Evolutionary conservation across 352 stramenopile genomes (phyloP).

Genomic region (Phytophthora europaea): DNA sequence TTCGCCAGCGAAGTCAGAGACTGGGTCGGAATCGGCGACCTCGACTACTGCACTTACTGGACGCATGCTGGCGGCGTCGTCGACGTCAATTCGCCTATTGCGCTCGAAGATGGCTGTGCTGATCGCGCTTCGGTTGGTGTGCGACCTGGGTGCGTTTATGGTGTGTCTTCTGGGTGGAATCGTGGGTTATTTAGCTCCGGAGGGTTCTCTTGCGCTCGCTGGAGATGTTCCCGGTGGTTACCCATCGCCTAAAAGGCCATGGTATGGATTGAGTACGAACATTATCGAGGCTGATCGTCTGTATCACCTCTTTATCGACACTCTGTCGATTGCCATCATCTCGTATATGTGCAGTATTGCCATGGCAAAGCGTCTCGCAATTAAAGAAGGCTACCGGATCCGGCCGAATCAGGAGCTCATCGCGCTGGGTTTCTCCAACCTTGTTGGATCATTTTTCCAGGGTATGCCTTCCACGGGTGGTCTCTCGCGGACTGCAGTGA

Average conservation of each 20-base stretch:
- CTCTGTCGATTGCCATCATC: slow-evolving; percentile 88
- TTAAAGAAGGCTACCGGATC: slow-evolving; percentile 86
- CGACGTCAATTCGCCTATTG: slow-evolving; percentile 37
- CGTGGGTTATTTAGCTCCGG: slow-evolving; percentile 64
- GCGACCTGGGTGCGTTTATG: slow-evolving; percentile 75
- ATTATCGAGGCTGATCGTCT: slow-evolving; percentile 65
- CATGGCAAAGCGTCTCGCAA: slow-evolving; percentile 89
- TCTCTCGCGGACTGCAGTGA: slow-evolving; percentile 93
- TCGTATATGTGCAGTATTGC: slow-evolving; percentile 94
- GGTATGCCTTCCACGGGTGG: slow-evolving; percentile 91
- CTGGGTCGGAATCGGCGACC: slow-evolving; percentile 52
- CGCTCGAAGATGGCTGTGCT: slow-evolving; percentile 45
- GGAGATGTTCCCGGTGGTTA: slow-evolving; percentile 78
- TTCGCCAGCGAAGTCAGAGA: slow-evolving; percentile 60
- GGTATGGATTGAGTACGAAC: slow-evolving; percentile 51
- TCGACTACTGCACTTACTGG: slow-evolving; percentile 65
- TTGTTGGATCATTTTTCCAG: slow-evolving; percentile 90
- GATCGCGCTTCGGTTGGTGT: slow-evolving; percentile 56
- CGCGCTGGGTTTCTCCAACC: slow-evolving; percentile 92
- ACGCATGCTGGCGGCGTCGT: slow-evolving; percentile 40
- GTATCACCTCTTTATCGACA: slow-evolving; percentile 72
- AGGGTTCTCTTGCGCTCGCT: slow-evolving; percentile 80
- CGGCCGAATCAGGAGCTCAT: slow-evolving; percentile 92
- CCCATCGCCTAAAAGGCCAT: slow-evolving; percentile 60
- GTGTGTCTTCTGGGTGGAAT: slow-evolving; percentile 85